Base-by-base conservation (phyloP, 257 asterid genomes). In the Ajuga chamaepitys region DNA sequence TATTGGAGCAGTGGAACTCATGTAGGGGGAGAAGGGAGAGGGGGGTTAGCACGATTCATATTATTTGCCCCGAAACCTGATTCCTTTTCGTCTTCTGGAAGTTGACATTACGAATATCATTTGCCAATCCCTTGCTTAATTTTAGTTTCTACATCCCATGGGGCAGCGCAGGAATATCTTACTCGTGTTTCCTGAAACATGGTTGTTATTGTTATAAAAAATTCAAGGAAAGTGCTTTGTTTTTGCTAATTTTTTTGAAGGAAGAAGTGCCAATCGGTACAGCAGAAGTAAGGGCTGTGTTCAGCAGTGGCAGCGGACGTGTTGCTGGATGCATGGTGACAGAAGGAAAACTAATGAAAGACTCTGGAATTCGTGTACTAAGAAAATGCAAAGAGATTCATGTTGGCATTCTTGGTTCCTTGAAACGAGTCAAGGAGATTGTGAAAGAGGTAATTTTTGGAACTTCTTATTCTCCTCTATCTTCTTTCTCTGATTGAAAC, bases 241-340 rank as follows among this genome's bases (percentile, higher is more conserved):
- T n/a, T n/a, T n/a, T n/a, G n/a, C n/a, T n/a, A n/a, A n/a, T n/a
- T n/a, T n/a, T n/a, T n/a, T n/a, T n/a, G n/a, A n/a, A 94, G 99
- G 98, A 94, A 62, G 87, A 86, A 80, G 79, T 86, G 55, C 89
- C 89, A 5, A 88, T 94, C 69, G 99, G 99, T 71, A 11, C 74
- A 68, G 99, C 96, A 30, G 95, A 86, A 67, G 93, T 94, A 60
- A 87, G 99, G 74, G 95, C 95, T 1, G 95, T 91, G 48, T 94
- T 94, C 77, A 90, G 86, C 74, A 94, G 97, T 54, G 99, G 99
- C 71, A 94, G 99, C 66, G 96, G 96, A 8, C 88, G 91, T 26
- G 99, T 86, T 70, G 99, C 99, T 67, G 99, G 99, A 53, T 90
- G 99, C 83, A 88, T 90, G 93, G 91, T 88, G 20, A 86, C 83